Conservation (phyloP, 2,329 filamentous ascomycete genomes). For the Alternaria incomplexa region DNA sequence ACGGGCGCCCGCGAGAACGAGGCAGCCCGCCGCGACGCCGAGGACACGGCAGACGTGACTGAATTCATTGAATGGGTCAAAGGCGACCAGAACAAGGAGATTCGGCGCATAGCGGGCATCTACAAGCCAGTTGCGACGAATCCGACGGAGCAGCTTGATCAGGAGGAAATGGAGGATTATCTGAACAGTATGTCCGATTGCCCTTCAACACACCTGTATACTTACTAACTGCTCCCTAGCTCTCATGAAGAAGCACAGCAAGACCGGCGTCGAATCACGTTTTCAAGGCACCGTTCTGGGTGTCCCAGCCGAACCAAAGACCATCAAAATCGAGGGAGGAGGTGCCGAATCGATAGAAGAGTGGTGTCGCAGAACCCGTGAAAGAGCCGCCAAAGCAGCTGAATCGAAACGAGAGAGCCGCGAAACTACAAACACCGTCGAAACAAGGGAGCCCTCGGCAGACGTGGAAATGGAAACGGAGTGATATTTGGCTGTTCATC, state of each 20-base stretch:
- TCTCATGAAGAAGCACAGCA: conserved; percentile 91
- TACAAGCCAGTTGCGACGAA: conserved; percentile 48
- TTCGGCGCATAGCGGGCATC: conserved; percentile 79
- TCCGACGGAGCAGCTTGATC: conserved; percentile 56
- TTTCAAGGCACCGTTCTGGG: conserved; percentile 86
- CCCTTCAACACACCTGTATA: neutral
- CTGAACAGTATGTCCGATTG: conserved; percentile 47
- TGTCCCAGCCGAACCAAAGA: conserved; percentile 71
- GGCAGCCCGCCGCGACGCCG: conserved; percentile 59
- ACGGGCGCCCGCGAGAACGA: conserved; percentile 51
- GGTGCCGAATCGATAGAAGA: conserved; percentile 69
- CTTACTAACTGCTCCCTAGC: conserved; percentile 54
- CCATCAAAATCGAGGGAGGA: conserved; percentile 80
- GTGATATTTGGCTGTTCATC: conserved; percentile 18
- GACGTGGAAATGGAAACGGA: conserved; percentile 37
- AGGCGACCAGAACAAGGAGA: conserved; percentile 77
- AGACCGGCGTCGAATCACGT: conserved; percentile 83
- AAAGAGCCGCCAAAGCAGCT: conserved; percentile 33
- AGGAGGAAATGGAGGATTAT: conserved; percentile 55
- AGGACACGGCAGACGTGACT: conserved; percentile 79
- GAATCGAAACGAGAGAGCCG: conserved; percentile 30
- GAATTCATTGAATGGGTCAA: conserved; percentile 81
- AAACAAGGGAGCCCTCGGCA: conserved; percentile 25
- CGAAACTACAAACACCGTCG: conserved; percentile 21
- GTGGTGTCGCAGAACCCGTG: conserved; percentile 59